phyloP scores from a whole-genome alignment of 1,139 yeast genomes.

The Taiozyma sp. region DNA sequence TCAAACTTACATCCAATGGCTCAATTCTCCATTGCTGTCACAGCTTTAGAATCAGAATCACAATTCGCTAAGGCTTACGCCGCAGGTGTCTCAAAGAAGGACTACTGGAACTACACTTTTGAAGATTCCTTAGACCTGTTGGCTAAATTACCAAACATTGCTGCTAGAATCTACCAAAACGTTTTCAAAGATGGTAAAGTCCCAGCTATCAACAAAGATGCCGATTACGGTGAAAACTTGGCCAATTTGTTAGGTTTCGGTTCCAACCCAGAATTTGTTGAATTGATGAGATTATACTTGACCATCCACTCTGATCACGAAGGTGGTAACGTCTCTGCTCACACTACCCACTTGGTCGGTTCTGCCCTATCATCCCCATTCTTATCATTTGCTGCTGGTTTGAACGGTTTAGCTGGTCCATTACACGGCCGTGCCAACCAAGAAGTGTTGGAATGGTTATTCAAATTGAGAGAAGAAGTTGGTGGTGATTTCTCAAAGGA shows the following conservation, averaged over 20 bases:
- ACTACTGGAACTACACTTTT: constrained; percentile 89
- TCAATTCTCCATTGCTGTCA: constrained; percentile 88
- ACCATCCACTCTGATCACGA: constrained; percentile 97
- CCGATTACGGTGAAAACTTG: constrained; percentile 91
- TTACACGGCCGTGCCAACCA: constrained; percentile 98
- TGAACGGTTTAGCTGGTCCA: constrained; percentile 97
- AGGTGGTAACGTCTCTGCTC: constrained; percentile 98
- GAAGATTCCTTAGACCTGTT: constrained; percentile 87
- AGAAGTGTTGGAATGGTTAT: constrained; percentile 92
- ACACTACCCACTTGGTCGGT: constrained; percentile 95
- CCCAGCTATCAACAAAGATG: constrained; percentile 61
- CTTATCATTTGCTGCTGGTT: constrained; percentile 89
- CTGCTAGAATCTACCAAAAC: constrained; percentile 92
- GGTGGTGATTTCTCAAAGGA: constrained; percentile 67
- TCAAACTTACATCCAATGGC: constrained; percentile 95
- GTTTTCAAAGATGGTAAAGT: constrained; percentile 79
- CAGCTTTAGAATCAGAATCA: constrained; percentile 88
- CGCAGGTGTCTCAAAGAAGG: constrained; percentile 77
- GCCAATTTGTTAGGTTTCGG: constrained; percentile 82
- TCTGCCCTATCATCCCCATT: constrained; percentile 93
- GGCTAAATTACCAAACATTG: constrained; percentile 89
- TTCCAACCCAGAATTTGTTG: constrained; percentile 73
- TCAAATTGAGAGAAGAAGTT: constrained; percentile 72
- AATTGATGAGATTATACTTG: constrained; percentile 87
- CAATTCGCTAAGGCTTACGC: constrained; percentile 90